These are phyloP conservation scores for Pyrenochaeta sp. DNA, from an alignment of 2,329 filamentous ascomycete species.

Conservation along the genomic window DNA sequence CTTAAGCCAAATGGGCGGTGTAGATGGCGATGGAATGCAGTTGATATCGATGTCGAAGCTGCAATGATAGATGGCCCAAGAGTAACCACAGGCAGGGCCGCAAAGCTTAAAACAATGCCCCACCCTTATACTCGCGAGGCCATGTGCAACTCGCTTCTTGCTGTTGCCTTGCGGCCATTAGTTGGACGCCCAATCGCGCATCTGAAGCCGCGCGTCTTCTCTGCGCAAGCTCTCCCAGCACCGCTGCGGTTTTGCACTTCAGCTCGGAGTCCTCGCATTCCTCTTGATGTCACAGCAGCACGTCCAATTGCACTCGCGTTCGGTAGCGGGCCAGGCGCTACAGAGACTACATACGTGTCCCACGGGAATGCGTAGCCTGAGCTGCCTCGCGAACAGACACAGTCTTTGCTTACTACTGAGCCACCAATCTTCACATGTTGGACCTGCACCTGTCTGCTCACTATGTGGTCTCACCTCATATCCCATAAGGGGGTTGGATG, in stretches of 20 bases:
- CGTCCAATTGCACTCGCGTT: background rate
- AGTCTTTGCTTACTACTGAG: background rate
- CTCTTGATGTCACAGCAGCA: background rate
- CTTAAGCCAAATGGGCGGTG: background rate
- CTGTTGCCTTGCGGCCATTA: constrained; percentile 21
- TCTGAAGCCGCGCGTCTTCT: constrained; percentile 1
- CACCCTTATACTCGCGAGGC: constrained; percentile 2
- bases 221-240: background rate
- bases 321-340: constrained; percentile 14
- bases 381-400: background rate
- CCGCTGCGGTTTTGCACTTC: background rate
- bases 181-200: constrained; percentile 15
- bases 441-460: background rate
- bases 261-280: background rate
- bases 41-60: background rate
- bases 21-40: background rate
- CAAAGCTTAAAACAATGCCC: constrained; percentile 9
- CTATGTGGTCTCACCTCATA: background rate
- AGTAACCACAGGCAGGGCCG: background rate
- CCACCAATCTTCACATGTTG: background rate
- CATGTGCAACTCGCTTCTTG: constrained; percentile 8
- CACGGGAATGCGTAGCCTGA: background rate
- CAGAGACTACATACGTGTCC: background rate
- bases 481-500: background rate
- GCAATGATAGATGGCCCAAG: background rate